Conservation (phyloP, 1,284 basidiomycete species). For the Inonotus obliquus region DNA sequence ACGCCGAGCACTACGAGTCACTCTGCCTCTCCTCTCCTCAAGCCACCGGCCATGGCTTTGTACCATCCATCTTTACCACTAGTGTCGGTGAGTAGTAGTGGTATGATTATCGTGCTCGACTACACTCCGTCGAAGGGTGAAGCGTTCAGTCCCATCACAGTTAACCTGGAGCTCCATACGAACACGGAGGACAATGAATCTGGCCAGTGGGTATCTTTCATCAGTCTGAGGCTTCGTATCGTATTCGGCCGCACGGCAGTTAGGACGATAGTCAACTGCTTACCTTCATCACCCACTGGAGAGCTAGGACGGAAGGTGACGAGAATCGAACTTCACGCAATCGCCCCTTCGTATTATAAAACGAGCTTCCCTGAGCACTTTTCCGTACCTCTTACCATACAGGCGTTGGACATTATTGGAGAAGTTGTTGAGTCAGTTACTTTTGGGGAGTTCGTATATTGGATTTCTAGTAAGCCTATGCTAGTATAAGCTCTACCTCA, state of each 20-base stretch:
- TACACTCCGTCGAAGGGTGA: conserved; percentile 60
- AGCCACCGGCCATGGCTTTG: background rate
- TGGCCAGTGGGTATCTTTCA: background rate
- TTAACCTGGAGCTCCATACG: conserved; percentile 52
- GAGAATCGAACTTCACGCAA: conserved; percentile 55
- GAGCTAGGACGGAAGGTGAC: background rate
- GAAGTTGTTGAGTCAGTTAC: conserved; percentile 54
- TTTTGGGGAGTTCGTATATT: conserved; percentile 72
- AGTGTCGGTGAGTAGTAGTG: conserved; percentile 40
- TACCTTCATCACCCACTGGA: background rate
- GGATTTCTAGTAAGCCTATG: conserved; percentile 39
- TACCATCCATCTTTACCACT: conserved; percentile 16
- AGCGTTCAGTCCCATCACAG: conserved; percentile 50
- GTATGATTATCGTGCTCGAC: conserved; percentile 54
- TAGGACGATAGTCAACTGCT: conserved; percentile 44
- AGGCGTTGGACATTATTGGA: conserved; percentile 53
- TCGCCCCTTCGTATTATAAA: conserved; percentile 43
- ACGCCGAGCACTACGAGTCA: background rate
- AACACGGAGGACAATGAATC: conserved; percentile 42
- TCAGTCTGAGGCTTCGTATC: conserved; percentile 45
- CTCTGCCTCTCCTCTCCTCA: background rate
- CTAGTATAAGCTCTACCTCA: background rate
- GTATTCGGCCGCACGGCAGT: conserved; percentile 60
- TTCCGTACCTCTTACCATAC: conserved; percentile 49
- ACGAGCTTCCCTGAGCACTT: conserved; percentile 27